These are phyloP conservation scores for Rhipidocladum racemiflorum DNA, from an alignment of 176 grass and related monocot genomes.

Conservation along the genomic window DNA sequence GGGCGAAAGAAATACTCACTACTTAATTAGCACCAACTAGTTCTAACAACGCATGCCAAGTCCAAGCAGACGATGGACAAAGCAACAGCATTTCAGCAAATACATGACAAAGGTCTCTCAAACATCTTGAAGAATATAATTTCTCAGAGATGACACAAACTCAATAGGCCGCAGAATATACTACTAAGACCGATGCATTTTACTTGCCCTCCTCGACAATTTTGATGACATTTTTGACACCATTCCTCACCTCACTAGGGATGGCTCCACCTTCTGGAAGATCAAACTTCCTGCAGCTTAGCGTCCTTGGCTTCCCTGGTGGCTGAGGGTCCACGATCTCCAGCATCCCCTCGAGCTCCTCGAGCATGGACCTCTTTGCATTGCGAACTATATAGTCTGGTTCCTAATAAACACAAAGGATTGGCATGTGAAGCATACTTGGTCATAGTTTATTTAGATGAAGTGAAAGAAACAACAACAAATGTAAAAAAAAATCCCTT, in stretches of 20 bases:
- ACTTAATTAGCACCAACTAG: neutral
- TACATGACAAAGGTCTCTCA: neutral
- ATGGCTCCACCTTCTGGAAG: conserved; percentile 55
- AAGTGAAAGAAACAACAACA: no score
- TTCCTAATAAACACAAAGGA: conserved; percentile 35
- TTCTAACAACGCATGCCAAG: neutral
- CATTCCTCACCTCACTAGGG: conserved; percentile 39
- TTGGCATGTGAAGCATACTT: neutral
- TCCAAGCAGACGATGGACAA: neutral
- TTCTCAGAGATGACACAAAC: neutral
- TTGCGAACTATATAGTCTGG: conserved; percentile 67
- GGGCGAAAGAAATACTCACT: neutral
- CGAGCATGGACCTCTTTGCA: conserved; percentile 73
- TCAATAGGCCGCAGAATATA: neutral
- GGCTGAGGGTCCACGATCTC: conserved; percentile 64
- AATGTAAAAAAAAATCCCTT: no score
- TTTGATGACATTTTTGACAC: conserved; percentile 33
- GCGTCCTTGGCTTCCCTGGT: conserved; percentile 25
- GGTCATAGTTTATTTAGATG: no score
- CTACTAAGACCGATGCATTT: neutral
- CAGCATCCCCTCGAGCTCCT: conserved; percentile 73
- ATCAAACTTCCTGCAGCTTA: conserved; percentile 50
- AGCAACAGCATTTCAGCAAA: neutral
- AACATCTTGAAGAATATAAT: neutral
- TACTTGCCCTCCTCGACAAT: conserved; percentile 50